A percentile compares a stretch with the other conserved stretches of the same genome.
phyloP scores from a whole-genome alignment of 2,329 filamentous ascomycete species.

The Furcasterigmium furcatum region DNA sequence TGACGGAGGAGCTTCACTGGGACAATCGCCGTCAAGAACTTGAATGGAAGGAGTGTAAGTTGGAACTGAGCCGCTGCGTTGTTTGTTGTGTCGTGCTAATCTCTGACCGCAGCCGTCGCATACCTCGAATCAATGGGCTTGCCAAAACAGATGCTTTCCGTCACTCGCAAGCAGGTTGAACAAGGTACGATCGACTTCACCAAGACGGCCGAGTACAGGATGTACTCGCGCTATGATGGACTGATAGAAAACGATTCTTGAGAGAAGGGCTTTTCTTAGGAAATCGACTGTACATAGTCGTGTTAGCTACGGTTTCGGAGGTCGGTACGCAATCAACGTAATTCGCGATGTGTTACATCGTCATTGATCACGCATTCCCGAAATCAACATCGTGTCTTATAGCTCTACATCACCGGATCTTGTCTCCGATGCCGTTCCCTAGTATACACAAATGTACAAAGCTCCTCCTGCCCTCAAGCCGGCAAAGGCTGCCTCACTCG shows the following conservation, averaged over 20 bases:
- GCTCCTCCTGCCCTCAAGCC: not conserved
- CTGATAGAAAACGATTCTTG: constrained; percentile 37
- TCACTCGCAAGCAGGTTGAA: constrained; percentile 59
- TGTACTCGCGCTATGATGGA: constrained; percentile 59
- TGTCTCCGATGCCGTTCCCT: too few relatives aligned
- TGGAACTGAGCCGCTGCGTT: not conserved
- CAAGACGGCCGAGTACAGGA: constrained; percentile 55
- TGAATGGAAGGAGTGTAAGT: constrained; percentile 76
- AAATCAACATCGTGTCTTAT: too few relatives aligned
- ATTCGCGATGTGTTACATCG: too few relatives aligned
- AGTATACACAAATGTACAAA: too few relatives aligned
- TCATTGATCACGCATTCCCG: too few relatives aligned
- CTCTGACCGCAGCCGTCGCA: constrained; percentile 41
- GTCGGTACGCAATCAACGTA: too few relatives aligned
- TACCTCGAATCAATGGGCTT: constrained; percentile 66
- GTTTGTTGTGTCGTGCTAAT: constrained; percentile 5
- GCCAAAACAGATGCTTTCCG: constrained; percentile 55
- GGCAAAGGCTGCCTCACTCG: constrained; percentile 30
- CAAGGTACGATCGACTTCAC: constrained; percentile 56
- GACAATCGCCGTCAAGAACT: constrained; percentile 65
- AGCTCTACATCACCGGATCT: too few relatives aligned
- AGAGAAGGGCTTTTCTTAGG: too few relatives aligned
- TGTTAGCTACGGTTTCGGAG: too few relatives aligned
- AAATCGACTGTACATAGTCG: too few relatives aligned
- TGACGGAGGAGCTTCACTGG: constrained; percentile 83